Conservation (phyloP, 2,329 filamentous ascomycete genomes). For the Paraphoma chrysanthemicola region DNA sequence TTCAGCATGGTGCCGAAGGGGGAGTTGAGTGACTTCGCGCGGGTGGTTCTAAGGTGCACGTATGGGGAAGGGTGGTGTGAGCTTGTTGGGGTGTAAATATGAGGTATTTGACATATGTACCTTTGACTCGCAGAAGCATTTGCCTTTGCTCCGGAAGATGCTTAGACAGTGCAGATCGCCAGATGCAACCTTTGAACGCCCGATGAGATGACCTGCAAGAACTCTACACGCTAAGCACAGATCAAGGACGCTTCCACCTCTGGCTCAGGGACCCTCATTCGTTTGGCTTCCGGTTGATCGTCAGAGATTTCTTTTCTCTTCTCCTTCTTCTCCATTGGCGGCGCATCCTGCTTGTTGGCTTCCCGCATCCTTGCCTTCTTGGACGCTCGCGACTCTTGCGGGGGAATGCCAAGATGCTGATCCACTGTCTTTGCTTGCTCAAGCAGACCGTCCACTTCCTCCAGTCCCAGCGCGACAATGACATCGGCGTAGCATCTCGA, state of each 20-base stretch:
- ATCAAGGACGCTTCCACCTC: not conserved
- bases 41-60: constrained; percentile 1
- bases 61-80: constrained; percentile 1
- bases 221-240: constrained; percentile 12
- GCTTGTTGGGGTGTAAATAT: not conserved
- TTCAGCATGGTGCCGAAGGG: constrained; percentile 2
- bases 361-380: constrained; percentile 52
- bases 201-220: not conserved
- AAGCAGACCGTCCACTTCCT: constrained; percentile 68
- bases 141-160: constrained; percentile 1
- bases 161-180: constrained; percentile 2
- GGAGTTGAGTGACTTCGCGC: constrained; percentile 4
- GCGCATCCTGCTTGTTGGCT: constrained; percentile 12
- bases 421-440: constrained; percentile 72
- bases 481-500: constrained; percentile 75
- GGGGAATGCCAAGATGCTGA: constrained; percentile 64
- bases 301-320: constrained; percentile 22
- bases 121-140: too few species aligned
- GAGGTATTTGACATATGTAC: not conserved
- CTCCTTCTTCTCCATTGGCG: constrained; percentile 23
- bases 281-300: constrained; percentile 31
- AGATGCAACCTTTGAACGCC: not conserved
- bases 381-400: constrained; percentile 56
- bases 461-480: constrained; percentile 70
- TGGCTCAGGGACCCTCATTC: constrained; percentile 33